Evolutionary conservation across 768 basidiomycete species (phyloP).

Genomic region (Hygrocybe punicea): DNA sequence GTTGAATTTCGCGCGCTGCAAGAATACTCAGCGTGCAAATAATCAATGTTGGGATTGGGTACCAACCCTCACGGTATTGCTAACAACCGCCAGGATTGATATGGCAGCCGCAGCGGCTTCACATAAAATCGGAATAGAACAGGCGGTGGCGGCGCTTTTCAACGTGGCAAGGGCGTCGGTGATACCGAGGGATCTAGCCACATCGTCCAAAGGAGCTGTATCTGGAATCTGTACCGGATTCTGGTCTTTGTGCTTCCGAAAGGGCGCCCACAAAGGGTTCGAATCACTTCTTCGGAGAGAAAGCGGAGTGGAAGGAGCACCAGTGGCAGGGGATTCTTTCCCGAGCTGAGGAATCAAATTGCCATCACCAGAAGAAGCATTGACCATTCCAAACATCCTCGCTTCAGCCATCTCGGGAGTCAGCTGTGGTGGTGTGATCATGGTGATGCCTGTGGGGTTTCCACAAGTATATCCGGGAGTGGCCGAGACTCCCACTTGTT

Average conservation of each 20-base stretch:
- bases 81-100: background rate
- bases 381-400: background rate
- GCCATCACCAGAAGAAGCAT: background rate
- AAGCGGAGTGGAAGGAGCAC: too few relatives aligned
- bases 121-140: background rate
- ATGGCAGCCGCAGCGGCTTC: background rate
- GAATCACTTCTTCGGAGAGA: background rate
- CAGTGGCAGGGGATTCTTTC: too few relatives aligned
- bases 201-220: background rate
- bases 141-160: background rate
- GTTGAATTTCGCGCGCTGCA: background rate
- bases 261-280: background rate
- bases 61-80: background rate
- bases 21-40: too few relatives aligned
- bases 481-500: too few relatives aligned
- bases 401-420: background rate
- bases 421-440: background rate
- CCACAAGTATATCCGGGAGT: too few relatives aligned
- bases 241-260: background rate
- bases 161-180: background rate
- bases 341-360: background rate
- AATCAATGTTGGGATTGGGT: background rate
- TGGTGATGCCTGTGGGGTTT: background rate
- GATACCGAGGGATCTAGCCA: background rate
- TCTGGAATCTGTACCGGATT: background rate